Conservation (phyloP, 2,329 filamentous ascomycete genomes). For the Davidsoniella eucalypti region DNA sequence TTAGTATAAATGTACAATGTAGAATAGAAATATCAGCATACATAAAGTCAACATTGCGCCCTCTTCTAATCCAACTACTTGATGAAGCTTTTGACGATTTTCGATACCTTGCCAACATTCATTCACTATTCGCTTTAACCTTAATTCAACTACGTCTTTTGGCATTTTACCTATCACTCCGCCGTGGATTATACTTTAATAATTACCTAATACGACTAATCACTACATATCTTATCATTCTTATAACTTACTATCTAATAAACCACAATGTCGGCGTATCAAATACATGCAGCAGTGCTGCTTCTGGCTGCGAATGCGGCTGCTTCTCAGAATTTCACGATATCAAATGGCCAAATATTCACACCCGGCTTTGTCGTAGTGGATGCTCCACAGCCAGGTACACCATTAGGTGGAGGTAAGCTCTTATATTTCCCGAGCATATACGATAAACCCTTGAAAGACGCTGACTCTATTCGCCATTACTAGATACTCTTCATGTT, state of each 20-base stretch:
- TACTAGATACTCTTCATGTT: slow-evolving; percentile 39
- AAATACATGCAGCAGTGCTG: slow-evolving; percentile 1
- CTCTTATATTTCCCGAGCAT: slow-evolving; percentile 12
- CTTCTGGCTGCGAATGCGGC: slow-evolving; percentile 18
- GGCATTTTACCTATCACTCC: background rate
- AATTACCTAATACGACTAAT: too few species aligned
- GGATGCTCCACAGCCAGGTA: slow-evolving; percentile 48
- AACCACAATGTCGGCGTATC: background rate
- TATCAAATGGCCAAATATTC: slow-evolving; percentile 48
- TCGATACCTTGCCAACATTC: too few species aligned
- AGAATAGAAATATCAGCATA: too few species aligned
- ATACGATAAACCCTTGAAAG: too few species aligned
- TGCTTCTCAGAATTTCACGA: slow-evolving; percentile 33
- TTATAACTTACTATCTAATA: background rate
- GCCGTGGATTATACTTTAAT: too few species aligned
- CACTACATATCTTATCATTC: too few species aligned
- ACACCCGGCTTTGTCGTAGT: slow-evolving; percentile 53
- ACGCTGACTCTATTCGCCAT: slow-evolving; percentile 10
- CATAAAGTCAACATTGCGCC: too few species aligned
- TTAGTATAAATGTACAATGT: too few species aligned
- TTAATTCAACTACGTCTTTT: too few species aligned
- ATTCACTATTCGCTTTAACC: too few species aligned
- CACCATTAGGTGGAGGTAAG: slow-evolving; percentile 45
- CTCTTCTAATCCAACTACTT: background rate
- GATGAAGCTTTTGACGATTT: background rate